Base-by-base conservation (phyloP, 768 basidiomycete genomes). In the Auricularia sp. region DNA sequence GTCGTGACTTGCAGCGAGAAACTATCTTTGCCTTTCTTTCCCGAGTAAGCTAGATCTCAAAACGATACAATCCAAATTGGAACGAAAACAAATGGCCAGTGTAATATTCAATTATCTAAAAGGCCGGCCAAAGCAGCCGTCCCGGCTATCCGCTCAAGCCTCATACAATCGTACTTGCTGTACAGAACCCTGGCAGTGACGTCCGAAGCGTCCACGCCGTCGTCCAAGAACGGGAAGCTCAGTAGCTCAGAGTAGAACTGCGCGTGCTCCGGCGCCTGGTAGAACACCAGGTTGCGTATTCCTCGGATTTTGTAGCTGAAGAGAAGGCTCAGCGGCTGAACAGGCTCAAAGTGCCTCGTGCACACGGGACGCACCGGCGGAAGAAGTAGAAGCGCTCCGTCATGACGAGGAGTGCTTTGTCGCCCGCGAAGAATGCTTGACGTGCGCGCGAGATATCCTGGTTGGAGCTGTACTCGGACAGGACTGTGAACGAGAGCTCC, bases 381-480 rank as follows among this genome's bases (percentile, higher is more conserved):
- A 93, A 98, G 74, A 98, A 99, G 75, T 99, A 95, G 80, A 98
- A 98, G n/a, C 97, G 86, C 72, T 99, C 97, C 70, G 91, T 96
- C 71, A 98, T 80, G 67, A 98, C 80, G 36, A 99, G 74, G 79
- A 98, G 92, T 0, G 88, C 79, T 68, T 88, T 92, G 69, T 88
- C 87, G 51, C 91, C 91, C 23, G 80, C 81, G 82, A 96, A 98
- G 79, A 99, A 98, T 0, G 88, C 84, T 69, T 94, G 91, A 54
- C 97, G 83, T 0, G 95, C 96, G 2, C 94, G 87, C 3, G 91
- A 91, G 67, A 99, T 96, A 64, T 98, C 96, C 74, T 91, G 87
- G 68, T 93, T 95, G 11, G 91, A 85, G 0, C 93, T 94, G 73
- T 98, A 97, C 91, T 99, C 97, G 2, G 94, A 97, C 61, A 99